phyloP scores from a whole-genome alignment of 2,329 filamentous ascomycete genomes.

The Trichophaea hybrida region DNA sequence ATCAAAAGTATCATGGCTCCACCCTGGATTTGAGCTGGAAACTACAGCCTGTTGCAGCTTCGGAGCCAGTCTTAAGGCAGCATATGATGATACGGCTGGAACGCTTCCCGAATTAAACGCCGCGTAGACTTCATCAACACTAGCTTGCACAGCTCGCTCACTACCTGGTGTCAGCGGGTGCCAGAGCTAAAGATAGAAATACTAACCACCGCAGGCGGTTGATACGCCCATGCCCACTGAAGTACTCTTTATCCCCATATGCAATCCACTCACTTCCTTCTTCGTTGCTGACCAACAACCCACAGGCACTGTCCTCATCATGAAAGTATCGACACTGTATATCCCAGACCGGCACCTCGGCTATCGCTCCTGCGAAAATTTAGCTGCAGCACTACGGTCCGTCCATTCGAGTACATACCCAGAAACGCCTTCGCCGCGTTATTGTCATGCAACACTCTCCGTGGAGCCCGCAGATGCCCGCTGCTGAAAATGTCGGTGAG shows the following conservation, averaged over 20 bases:
- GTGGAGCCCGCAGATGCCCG: conserved; percentile 7
- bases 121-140: not conserved
- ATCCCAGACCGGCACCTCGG: not conserved
- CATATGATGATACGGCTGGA: not conserved
- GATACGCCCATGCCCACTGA: not conserved
- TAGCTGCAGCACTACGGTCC: not conserved
- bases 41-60: not conserved
- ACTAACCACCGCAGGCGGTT: not conserved
- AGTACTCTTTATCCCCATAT: conserved; percentile 6
- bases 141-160: not conserved
- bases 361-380: not conserved
- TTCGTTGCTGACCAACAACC: conserved; percentile 5
- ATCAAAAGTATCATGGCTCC: not conserved
- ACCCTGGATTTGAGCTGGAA: not conserved
- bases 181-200: not conserved
- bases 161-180: not conserved
- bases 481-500: conserved; percentile 7
- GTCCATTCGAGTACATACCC: not conserved
- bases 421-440: not conserved
- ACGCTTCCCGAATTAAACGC: not conserved
- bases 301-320: conserved; percentile 8
- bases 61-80: not conserved
- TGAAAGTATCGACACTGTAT: conserved; percentile 2
- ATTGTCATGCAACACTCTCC: conserved; percentile 3
- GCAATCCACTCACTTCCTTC: conserved; percentile 7